Conservation (phyloP, 768 basidiomycete genomes). For the Hemileccinum impolitum region DNA sequence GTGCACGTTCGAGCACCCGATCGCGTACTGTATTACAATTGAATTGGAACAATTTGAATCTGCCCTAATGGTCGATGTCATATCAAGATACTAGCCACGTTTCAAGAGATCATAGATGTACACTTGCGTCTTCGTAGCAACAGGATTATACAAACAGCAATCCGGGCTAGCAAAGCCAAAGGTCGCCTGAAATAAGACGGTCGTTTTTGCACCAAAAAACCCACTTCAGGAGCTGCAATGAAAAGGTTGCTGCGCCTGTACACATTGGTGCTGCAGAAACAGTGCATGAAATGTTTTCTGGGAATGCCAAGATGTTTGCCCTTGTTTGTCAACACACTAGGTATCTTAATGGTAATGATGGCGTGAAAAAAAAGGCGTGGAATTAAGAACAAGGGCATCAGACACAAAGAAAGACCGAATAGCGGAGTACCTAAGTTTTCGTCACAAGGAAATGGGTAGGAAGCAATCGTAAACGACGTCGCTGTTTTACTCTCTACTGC, state of each 20-base stretch:
- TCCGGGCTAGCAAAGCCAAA: conserved; percentile 9
- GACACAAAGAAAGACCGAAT: conserved; percentile 31
- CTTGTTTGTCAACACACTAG: conserved; percentile 7
- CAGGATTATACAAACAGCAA: neutral
- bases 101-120: too few species aligned
- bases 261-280: conserved; percentile 25
- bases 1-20: neutral
- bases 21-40: too few species aligned
- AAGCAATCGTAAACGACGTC: conserved; percentile 17
- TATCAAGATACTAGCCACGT: too few species aligned
- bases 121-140: conserved; percentile 7
- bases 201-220: conserved; percentile 28
- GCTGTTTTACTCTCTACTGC: conserved; percentile 34
- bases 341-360: conserved; percentile 28
- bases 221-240: conserved; percentile 34
- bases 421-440: conserved; percentile 36
- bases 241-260: conserved; percentile 29
- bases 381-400: conserved; percentile 30
- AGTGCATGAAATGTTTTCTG: neutral
- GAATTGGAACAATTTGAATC: too few species aligned
- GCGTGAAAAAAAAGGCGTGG: conserved; percentile 28
- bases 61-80: too few species aligned
- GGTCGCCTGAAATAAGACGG: neutral
- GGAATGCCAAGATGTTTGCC: conserved; percentile 1
- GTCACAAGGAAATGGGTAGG: conserved; percentile 16